Base-by-base conservation (phyloP, 1,284 basidiomycete genomes). In the Bondarzewia mesenterica region DNA sequence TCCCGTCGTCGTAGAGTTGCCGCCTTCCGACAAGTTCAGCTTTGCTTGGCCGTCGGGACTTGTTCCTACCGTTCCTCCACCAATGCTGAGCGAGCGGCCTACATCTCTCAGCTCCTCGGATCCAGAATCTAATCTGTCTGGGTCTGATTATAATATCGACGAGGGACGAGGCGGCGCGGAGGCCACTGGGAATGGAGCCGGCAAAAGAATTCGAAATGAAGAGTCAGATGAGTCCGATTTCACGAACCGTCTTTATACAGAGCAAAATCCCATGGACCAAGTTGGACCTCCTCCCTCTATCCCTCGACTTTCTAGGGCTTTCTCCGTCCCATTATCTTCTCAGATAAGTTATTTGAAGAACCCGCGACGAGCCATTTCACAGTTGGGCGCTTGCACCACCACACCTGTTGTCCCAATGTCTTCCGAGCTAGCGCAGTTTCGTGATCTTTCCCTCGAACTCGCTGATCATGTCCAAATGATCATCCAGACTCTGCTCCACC, bases 401-500 rank as follows among this genome's bases (percentile, higher is more conserved):
- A 45, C 56, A 21, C 49, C 55, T 22, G 29, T 56, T 42, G 47
- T 51, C 39, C 56, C 53, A 29, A 49, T 56, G 14, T 46, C 63
- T 4, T 64, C 70, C 16, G 65, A 69, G 44, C 54, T 65, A 20
- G 61, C 69, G 16, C 73, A 71, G 51, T 71, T 84, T 54, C 73
- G 74, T 40, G 84, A 86, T 50, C 67, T 88, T 47, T 85, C 85
- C 1, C 66, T 85, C 32, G 92, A 95, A 65, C 74, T 94, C 7
- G 90, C 91, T 7, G 91, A 94, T 65, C 85, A 85, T 4, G 79
- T 92, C 14, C 90, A 93, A 66, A 81, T 85, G 67, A 79, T 89
- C 48, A 85, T 94, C 29, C 91, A 94, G 61, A 93, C 88, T 0
- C 75, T 95, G 54, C 74, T 94, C 2, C 90, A 93, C 60, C 74